These are phyloP conservation scores for Infundibulicybe gibba DNA, from an alignment of 768 basidiomycete genomes.

Conservation along the genomic window DNA sequence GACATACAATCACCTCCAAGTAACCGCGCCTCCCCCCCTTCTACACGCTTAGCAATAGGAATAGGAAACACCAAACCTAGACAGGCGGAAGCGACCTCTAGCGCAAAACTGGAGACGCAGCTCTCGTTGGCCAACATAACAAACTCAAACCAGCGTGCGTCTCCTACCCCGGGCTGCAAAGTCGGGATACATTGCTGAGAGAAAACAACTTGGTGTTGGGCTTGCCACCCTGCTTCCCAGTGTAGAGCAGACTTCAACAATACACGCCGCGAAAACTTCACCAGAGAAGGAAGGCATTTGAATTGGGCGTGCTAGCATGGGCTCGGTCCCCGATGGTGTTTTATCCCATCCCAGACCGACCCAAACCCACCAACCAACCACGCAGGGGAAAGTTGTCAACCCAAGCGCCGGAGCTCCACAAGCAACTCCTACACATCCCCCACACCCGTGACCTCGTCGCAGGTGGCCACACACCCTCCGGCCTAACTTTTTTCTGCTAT, in stretches of 20 bases:
- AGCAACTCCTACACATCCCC: too few relatives aligned
- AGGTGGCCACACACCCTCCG: too few relatives aligned
- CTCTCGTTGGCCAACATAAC: constrained; percentile 48
- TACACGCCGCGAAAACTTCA: constrained; percentile 15
- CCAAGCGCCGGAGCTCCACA: too few relatives aligned
- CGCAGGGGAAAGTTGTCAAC: too few relatives aligned
- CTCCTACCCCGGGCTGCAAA: constrained; percentile 45
- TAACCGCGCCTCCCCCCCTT: too few relatives aligned
- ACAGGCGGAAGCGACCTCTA: constrained; percentile 6
- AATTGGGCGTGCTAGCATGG: constrained; percentile 38
- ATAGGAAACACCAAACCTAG: constrained; percentile 30
- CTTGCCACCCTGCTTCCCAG: constrained; percentile 10
- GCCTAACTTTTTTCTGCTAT: too few relatives aligned
- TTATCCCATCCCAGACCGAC: constrained; percentile 3
- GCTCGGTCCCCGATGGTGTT: constrained; percentile 28
- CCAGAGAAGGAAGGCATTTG: constrained; percentile 30
- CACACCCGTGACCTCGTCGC: too few relatives aligned
- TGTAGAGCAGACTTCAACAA: constrained; percentile 7
- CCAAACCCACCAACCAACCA: too few relatives aligned
- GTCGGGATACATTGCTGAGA: constrained; percentile 70
- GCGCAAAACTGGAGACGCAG: constrained; percentile 19
- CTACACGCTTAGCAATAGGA: constrained; percentile 48
- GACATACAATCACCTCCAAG: background rate
- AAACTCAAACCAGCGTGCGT: constrained; percentile 26
- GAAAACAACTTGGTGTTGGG: constrained; percentile 54